phyloP scores from a whole-genome alignment of 2,329 filamentous ascomycete species.

The Dactylellina drechsleri region DNA sequence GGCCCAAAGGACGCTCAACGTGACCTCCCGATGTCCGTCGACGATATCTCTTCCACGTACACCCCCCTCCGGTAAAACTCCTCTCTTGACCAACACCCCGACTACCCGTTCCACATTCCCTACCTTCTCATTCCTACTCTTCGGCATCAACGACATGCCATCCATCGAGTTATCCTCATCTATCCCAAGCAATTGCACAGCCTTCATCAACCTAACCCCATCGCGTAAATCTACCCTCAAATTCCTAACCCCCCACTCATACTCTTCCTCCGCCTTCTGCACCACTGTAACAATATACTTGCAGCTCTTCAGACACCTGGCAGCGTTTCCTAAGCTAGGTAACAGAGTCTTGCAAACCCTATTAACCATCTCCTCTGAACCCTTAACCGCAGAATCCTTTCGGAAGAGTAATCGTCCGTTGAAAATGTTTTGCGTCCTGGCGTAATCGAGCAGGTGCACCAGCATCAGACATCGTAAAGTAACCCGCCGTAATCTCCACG shows the following conservation, averaged over 20 bases:
- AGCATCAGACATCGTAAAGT: constrained; percentile 66
- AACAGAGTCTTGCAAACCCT: constrained; percentile 67
- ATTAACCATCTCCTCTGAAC: constrained; percentile 67
- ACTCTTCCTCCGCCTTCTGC: constrained; percentile 71
- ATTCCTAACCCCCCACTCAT: constrained; percentile 69
- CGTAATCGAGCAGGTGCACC: constrained; percentile 69
- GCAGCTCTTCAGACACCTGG: constrained; percentile 68
- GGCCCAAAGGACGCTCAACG: constrained; percentile 70
- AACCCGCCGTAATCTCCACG: constrained; percentile 59
- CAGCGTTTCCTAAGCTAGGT: constrained; percentile 70
- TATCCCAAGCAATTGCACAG: constrained; percentile 67
- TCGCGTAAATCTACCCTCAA: constrained; percentile 72
- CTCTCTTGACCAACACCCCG: not conserved
- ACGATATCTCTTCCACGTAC: constrained; percentile 70
- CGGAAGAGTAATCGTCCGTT: constrained; percentile 54
- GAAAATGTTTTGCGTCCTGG: constrained; percentile 62
- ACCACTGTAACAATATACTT: constrained; percentile 68
- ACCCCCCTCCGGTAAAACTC: constrained; percentile 56
- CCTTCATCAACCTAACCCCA: constrained; percentile 69
- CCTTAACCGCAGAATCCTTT: constrained; percentile 67
- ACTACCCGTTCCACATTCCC: constrained; percentile 33
- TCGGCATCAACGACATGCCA: constrained; percentile 17
- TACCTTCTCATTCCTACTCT: constrained; percentile 34
- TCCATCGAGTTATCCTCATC: constrained; percentile 27
- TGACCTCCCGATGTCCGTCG: constrained; percentile 73